Conservation (phyloP, 228 moss, liverwort and hornwort species). For the Sphagnum magellanicum region DNA sequence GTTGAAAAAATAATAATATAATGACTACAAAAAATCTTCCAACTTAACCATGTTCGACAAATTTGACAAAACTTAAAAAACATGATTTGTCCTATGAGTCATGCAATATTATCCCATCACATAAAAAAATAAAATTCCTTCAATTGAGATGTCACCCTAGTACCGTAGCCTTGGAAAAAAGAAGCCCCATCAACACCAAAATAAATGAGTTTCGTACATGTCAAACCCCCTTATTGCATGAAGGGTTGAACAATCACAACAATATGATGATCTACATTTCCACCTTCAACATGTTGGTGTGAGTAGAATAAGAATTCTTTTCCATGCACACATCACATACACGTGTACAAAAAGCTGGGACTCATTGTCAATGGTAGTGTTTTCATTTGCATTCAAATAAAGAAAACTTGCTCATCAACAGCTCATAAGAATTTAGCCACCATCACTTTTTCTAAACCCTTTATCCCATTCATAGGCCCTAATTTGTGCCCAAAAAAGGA, state of each 20-base stretch:
- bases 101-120: background rate
- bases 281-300: background rate
- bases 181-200: background rate
- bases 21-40: background rate
- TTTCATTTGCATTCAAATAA: background rate
- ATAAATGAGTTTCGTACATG: background rate
- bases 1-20: background rate
- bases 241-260: background rate
- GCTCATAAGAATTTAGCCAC: no score
- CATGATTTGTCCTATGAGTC: background rate
- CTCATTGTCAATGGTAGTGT: background rate
- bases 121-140: background rate
- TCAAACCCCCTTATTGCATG: background rate
- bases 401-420: background rate
- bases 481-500: no score
- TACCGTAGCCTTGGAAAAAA: background rate
- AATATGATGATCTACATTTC: background rate
- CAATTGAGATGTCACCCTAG: background rate
- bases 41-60: background rate
- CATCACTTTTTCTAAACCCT: no score
- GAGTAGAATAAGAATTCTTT: background rate
- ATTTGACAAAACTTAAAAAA: background rate
- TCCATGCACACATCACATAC: background rate
- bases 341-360: background rate
- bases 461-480: no score